These are phyloP conservation scores for Trapa bicornis DNA, from an alignment of 345 rosid genomes.

Conservation along the genomic window DNA sequence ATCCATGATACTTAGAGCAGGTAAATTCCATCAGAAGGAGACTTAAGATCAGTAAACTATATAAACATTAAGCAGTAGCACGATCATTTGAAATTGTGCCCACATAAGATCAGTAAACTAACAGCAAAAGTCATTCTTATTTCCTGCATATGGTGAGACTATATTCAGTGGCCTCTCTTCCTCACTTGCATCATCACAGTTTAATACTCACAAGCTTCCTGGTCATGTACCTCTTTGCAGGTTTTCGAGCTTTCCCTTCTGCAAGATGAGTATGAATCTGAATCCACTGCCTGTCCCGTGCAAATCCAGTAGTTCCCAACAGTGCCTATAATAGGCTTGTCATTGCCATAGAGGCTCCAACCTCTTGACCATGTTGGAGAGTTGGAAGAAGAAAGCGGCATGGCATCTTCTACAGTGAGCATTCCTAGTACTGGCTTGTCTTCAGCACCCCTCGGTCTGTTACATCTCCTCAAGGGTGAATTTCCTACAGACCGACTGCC, in stretches of 20 bases:
- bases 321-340: constrained; percentile 38
- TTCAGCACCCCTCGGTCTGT: constrained; percentile 18
- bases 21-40: neutral
- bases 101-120: neutral
- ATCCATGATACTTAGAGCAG: neutral
- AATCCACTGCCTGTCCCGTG: constrained; percentile 19
- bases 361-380: constrained; percentile 22
- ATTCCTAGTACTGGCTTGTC: constrained; percentile 31
- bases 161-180: too few relatives aligned
- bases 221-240: neutral
- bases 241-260: neutral
- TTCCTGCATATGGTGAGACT: neutral
- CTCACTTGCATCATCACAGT: neutral
- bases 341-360: constrained; percentile 26
- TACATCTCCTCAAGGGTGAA: constrained; percentile 20
- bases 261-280: constrained; percentile 23
- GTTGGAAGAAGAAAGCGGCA: constrained; percentile 21
- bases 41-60: neutral
- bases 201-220: neutral
- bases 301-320: constrained; percentile 52
- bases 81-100: neutral
- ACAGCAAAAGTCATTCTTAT: neutral
- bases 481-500: constrained; percentile 25
- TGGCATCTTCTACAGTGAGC: constrained; percentile 23
- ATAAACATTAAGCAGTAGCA: neutral